Conservation (phyloP, 805 yeast species). For the Yamadazyma laniorum region DNA sequence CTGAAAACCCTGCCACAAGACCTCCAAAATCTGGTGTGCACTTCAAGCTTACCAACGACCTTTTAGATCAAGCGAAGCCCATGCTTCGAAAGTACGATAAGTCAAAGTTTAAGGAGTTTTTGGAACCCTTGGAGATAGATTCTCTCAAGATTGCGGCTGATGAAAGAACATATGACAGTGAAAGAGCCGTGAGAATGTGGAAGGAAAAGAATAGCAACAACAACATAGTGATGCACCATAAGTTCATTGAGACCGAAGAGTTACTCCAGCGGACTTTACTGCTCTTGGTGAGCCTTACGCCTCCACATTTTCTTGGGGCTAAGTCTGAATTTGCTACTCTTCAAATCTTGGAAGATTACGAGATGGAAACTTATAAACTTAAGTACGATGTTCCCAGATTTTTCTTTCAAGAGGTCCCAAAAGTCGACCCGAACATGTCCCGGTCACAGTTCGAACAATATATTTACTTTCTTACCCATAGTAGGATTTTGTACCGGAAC, state of each 20-base stretch:
- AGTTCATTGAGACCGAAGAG: not conserved
- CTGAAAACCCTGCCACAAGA: no score
- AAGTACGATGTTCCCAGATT: constrained; percentile 20
- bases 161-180: constrained; percentile 19
- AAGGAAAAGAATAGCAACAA: constrained; percentile 17
- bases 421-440: constrained; percentile 27
- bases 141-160: constrained; percentile 32
- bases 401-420: constrained; percentile 32
- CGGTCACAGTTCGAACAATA: constrained; percentile 31
- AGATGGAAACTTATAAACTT: constrained; percentile 9
- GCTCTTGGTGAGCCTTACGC: not conserved
- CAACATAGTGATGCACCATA: constrained; percentile 18
- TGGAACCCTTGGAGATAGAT: constrained; percentile 34
- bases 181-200: constrained; percentile 28
- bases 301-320: constrained; percentile 10
- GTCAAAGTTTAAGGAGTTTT: constrained; percentile 23
- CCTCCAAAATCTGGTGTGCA: no score
- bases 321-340: constrained; percentile 13
- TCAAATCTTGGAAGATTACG: constrained; percentile 19
- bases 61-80: not conserved
- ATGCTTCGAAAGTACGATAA: constrained; percentile 1
- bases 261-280: not conserved
- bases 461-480: constrained; percentile 36
- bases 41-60: not conserved
- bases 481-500: constrained; percentile 29